These are phyloP conservation scores for Willaertia magna DNA, from an alignment of 208 protist genomes.

Conservation along the genomic window DNA sequence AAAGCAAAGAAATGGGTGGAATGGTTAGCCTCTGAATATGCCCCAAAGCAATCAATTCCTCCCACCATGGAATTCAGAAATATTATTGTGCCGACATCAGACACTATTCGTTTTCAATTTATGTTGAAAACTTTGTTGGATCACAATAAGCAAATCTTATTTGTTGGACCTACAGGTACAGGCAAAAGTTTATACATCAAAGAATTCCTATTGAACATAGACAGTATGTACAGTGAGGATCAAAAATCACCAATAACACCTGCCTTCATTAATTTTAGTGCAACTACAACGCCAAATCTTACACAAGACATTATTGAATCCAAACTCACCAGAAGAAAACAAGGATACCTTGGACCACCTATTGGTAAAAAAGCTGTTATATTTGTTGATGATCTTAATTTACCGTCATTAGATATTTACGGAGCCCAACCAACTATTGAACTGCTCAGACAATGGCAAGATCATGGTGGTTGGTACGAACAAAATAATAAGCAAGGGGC, in stretches of 20 bases:
- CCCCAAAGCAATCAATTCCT: neutral
- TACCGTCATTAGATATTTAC: slow-evolving; percentile 84
- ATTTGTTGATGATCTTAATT: slow-evolving; percentile 90
- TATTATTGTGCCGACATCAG: slow-evolving; percentile 81
- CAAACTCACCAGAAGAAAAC: slow-evolving; percentile 80
- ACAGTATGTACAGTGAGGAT: slow-evolving; percentile 27
- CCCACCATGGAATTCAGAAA: slow-evolving; percentile 29
- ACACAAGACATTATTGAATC: slow-evolving; percentile 79
- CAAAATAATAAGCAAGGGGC: slow-evolving; percentile 72
- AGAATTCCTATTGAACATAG: slow-evolving; percentile 25
- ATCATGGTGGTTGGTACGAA: slow-evolving; percentile 88
- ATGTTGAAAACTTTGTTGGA: slow-evolving; percentile 62
- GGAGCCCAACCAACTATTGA: slow-evolving; percentile 89
- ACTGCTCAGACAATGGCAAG: slow-evolving; percentile 84
- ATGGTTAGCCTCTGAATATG: slow-evolving; percentile 68
- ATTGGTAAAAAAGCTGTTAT: slow-evolving; percentile 80
- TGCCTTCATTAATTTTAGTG: slow-evolving; percentile 83
- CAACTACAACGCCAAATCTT: slow-evolving; percentile 73
- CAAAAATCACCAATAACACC: slow-evolving; percentile 14
- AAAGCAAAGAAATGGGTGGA: slow-evolving; percentile 68
- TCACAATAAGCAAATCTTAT: slow-evolving; percentile 56
- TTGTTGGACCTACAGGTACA: slow-evolving; percentile 83
- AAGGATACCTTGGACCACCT: slow-evolving; percentile 81
- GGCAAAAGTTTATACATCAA: slow-evolving; percentile 74
- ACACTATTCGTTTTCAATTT: slow-evolving; percentile 76